phyloP scores from a whole-genome alignment of 202 grass and related monocot genomes.

The Carex sylvatica region DNA sequence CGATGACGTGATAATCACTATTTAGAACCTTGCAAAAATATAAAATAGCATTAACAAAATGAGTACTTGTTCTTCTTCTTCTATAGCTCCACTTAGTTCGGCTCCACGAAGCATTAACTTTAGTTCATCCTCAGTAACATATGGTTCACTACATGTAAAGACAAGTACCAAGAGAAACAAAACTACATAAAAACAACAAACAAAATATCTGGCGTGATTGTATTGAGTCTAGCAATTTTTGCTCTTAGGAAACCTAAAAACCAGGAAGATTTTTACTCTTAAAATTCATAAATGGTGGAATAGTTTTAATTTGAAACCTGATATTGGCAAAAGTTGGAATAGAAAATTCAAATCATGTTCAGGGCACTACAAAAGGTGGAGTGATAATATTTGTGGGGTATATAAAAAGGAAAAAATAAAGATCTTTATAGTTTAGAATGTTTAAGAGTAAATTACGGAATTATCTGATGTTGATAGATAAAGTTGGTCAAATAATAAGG shows the following conservation, averaged over 20 bases:
- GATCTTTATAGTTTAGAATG: background rate
- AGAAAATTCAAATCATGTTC: background rate
- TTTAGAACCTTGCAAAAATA: slow-evolving; percentile 3
- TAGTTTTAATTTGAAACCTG: background rate
- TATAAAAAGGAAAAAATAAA: background rate
- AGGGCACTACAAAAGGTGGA: background rate
- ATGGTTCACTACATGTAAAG: slow-evolving; percentile 73
- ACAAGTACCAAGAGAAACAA: slow-evolving; percentile 19
- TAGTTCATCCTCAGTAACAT: slow-evolving; percentile 98
- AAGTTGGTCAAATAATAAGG: background rate
- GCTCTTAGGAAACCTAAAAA: background rate
- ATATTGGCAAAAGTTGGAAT: background rate
- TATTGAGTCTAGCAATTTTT: background rate
- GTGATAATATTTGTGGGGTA: background rate
- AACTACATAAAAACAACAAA: slow-evolving; percentile 33
- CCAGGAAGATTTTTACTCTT: background rate
- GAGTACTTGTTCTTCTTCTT: slow-evolving; percentile 93
- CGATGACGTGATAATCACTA: too few species aligned
- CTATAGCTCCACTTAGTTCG: slow-evolving; percentile 94
- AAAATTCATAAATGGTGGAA: background rate
- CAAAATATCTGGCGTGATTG: slow-evolving; percentile 3
- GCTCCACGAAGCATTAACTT: slow-evolving; percentile 97
- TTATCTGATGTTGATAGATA: slow-evolving; percentile 2
- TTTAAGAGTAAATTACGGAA: background rate
- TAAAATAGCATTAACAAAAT: slow-evolving; percentile 22